phyloP scores from a whole-genome alignment of 2,329 filamentous ascomycete species.

The Fusarium euwallaceae region DNA sequence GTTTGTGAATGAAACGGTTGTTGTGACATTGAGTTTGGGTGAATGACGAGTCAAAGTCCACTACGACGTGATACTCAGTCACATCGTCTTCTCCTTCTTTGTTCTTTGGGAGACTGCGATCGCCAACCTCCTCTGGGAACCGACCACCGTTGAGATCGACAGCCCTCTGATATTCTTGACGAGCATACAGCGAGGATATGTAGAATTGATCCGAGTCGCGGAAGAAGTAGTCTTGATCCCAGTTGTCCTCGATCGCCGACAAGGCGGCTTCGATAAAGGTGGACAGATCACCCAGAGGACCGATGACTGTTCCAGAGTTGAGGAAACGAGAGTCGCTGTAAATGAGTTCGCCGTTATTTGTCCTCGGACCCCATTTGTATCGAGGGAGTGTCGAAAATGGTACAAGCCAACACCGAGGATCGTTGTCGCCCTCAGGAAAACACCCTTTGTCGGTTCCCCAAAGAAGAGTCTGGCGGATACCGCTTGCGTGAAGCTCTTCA shows the following conservation, averaged over 20 bases:
- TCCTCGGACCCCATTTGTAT: conserved; percentile 34
- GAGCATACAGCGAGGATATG: conserved; percentile 36
- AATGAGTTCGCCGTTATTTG: conserved; percentile 22
- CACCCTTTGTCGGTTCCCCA: conserved; percentile 43
- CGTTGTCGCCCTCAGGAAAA: conserved; percentile 13
- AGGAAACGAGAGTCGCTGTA: conserved; percentile 30
- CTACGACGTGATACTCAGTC: conserved; percentile 34
- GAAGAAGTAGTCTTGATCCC: conserved; percentile 20
- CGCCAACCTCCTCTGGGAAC: conserved; percentile 26
- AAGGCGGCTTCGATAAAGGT: conserved; percentile 36
- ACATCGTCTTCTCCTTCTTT: conserved; percentile 17
- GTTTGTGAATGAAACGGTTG: conserved; percentile 62
- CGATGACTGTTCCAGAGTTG: conserved; percentile 44
- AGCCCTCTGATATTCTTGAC: conserved; percentile 41
- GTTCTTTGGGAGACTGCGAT: conserved; percentile 24
- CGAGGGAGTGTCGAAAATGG: conserved; percentile 33
- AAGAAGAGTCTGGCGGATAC: conserved; percentile 38
- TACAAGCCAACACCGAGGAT: conserved; percentile 39
- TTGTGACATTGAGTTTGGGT: conserved; percentile 62
- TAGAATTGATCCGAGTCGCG: conserved; percentile 41
- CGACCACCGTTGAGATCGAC: conserved; percentile 24
- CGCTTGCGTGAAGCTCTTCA: conserved; percentile 27
- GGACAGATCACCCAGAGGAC: conserved; percentile 37
- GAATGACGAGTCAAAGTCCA: conserved; percentile 54
- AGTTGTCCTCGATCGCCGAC: conserved; percentile 16